Base-by-base conservation (phyloP, 176 grass and related monocot genomes). In the Juncus inflexus region DNA sequence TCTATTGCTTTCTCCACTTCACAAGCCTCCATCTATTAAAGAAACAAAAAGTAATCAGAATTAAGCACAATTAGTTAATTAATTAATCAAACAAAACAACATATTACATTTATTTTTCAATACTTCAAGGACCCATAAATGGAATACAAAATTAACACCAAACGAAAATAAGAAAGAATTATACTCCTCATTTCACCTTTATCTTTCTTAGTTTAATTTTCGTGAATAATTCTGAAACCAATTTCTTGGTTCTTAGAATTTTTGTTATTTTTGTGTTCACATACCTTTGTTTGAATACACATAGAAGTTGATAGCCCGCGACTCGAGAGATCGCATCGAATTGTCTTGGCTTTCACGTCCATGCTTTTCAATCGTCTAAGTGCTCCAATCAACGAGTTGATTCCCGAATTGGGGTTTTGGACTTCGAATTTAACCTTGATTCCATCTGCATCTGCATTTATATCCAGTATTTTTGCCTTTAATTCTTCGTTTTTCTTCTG, bases 361-460 rank as follows among this genome's bases (percentile, higher is more conserved):
- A 92, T 92, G 54, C 61, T 51, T 74, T 70, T 86, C 52, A 99
- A 78, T 9, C 85, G 61, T 14, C 52, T 37, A 57, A 99, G 88
- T 0, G 83, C 94, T 0, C 64, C 85, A 57, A 92, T 90, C 88
- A 99, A 82, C 37, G 85, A 92, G 64, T 90, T 80, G 15, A 90
- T 2, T n/a, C 80, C 72, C 1, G 88, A 89, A 12, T 80, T 74
- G 0, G 80, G 85, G 58, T 84, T 78, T 8, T 79, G 80, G 1
- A 89, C 85, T 67, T 83, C 69, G 63, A 92, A 86, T 52, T 84
- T 82, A 15, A 99, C 62, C 63, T 76, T 83, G 5, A 80, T 78
- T 55, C 76, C 53, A 15, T 75, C 82, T n/a, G 64, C 61, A 9
- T 65, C 13, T 50, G 55, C 64, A 67, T 89, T 69, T 41, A 77